Percentiles rank a stretch among this genome's conserved stretches.
Conservation (phyloP, 257 asterid species). For the Eustoma russellianum region DNA sequence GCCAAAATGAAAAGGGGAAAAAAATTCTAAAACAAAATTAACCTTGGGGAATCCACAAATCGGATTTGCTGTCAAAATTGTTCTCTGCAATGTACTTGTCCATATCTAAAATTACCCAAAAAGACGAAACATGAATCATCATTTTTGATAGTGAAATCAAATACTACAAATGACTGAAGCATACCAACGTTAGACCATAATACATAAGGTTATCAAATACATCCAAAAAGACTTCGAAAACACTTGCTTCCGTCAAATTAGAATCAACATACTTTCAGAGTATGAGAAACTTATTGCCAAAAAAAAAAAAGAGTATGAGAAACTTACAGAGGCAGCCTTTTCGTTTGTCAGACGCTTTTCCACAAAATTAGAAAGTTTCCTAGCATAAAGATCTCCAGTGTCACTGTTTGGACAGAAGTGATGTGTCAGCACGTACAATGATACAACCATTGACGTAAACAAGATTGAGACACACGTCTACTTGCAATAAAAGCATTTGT, state of each 20-base stretch:
- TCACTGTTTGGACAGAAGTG: conserved; percentile 42
- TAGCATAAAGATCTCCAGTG: conserved; percentile 79
- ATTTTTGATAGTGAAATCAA: conserved; percentile 18
- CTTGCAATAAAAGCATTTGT: neutral
- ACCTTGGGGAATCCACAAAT: conserved; percentile 97
- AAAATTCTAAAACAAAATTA: conserved; percentile 8
- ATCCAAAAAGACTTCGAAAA: no score
- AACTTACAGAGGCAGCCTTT: conserved; percentile 93
- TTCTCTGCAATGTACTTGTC: conserved; percentile 99
- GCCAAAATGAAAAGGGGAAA: neutral
- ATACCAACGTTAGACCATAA: neutral
- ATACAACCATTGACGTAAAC: neutral
- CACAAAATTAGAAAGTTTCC: conserved; percentile 87
- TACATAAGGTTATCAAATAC: no score
- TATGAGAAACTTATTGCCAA: no score
- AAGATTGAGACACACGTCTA: no score
- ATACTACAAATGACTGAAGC: neutral
- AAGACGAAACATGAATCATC: no score
- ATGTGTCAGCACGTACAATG: conserved; percentile 2
- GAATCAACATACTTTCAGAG: conserved; percentile 4
- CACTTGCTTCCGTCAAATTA: neutral
- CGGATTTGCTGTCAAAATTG: conserved; percentile 77
- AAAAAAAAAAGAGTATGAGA: no score
- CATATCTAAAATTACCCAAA: conserved; percentile 47
- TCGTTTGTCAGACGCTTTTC: conserved; percentile 95